Conservation (phyloP, 2,329 filamentous ascomycete species). For the Botryotinia globosa region DNA sequence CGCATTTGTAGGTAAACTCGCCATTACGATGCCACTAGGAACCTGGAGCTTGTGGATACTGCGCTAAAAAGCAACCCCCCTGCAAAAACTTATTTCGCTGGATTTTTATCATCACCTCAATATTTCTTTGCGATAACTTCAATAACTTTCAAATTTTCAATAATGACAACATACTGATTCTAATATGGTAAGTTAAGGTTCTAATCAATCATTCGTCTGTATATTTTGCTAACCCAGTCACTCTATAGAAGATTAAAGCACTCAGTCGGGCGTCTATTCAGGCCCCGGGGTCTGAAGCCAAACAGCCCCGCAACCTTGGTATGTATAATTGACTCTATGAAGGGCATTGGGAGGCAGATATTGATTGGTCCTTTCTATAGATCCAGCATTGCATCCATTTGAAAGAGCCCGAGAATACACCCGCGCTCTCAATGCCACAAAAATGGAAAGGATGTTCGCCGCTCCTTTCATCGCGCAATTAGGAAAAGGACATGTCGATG, state of each 20-base stretch:
- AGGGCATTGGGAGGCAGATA: neutral
- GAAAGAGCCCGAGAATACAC: constrained; percentile 86
- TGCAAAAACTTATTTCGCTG: constrained; percentile 27
- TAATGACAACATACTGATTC: constrained; percentile 27
- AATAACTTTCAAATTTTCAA: neutral
- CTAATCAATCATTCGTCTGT: neutral
- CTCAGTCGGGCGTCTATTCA: constrained; percentile 65
- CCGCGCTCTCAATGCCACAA: constrained; percentile 76
- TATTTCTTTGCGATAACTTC: constrained; percentile 12
- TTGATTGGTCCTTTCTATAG: neutral
- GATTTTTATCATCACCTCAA: constrained; percentile 11
- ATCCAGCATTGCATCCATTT: constrained; percentile 56
- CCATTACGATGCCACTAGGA: constrained; percentile 23
- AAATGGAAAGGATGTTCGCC: constrained; percentile 89
- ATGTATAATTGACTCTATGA: constrained; percentile 8
- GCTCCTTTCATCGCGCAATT: constrained; percentile 82
- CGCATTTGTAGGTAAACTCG: constrained; percentile 24
- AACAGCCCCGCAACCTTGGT: constrained; percentile 71
- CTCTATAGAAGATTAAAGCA: constrained; percentile 57
- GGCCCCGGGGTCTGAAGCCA: constrained; percentile 63
- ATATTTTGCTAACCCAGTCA: neutral
- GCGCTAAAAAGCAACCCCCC: constrained; percentile 26
- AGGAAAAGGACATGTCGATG: constrained; percentile 88
- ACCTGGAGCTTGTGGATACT: constrained; percentile 28
- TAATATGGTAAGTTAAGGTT: constrained; percentile 35